Evolutionary conservation across 129 eudicot genomes (phyloP), one percentile per base, ranked within the genome.

Genomic region (Lonicera japonica): DNA sequence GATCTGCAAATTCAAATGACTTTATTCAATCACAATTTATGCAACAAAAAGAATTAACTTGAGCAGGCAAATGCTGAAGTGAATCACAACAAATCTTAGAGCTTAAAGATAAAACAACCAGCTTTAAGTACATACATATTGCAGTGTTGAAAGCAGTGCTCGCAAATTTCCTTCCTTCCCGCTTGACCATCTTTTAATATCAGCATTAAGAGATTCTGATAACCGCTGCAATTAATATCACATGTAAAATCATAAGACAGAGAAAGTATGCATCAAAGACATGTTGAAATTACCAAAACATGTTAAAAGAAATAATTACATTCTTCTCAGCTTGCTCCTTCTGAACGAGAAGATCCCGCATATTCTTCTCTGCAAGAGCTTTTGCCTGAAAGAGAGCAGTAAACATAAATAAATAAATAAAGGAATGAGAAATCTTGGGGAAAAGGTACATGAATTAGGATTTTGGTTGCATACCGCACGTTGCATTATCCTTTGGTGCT

Each of bases 141-240:
- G 99, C 68, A 94, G 78, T 10, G 96, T 94, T 19, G 99, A 94
- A 82, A 94, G 99, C 70, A 94, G 71, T 61, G 95, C 95, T 17
- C 96, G 96, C 86, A 94, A 77, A 79, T 94, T 88, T 25, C 99
- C 96, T 66, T 94, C 99, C 73, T 94, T 94, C 54, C 96, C 99
- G 11, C 56, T 69, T 38, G 95, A 88, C 99, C 99, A 94, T 61
- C 99, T 94, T 70, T 85, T 88, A 63, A 94, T 80, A 54, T 94
- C 95, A 72, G 96, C 89, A 75, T 94, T 95, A 69, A 94, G 87
- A 68, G 87, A 52, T 63, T 83, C 94, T 18, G 96, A 72, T 47
- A 88, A 73, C 50, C 95, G 73, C 99, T 94, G 99, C 72, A 83
- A 66, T 74, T 66, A 55, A 63, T 70, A 77, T 48, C 50, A 43